Evolutionary conservation across 441 rosid species (phyloP), one percentile per base, ranked within the genome.

Genomic region (Populus hybrid): DNA sequence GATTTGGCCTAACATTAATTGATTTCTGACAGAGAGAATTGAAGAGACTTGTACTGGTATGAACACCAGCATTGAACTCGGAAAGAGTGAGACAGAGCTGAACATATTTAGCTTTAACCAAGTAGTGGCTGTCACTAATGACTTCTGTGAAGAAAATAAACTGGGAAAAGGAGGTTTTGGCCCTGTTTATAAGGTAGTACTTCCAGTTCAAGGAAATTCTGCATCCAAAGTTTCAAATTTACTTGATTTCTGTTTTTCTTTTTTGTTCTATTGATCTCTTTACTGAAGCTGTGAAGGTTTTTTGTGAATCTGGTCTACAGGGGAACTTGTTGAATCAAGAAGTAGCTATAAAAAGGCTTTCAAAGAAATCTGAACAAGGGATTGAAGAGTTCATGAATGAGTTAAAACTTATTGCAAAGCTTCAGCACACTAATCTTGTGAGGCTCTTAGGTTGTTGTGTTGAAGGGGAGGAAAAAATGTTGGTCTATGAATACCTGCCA

Each of bases 381-480:
- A 7, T 28, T 65, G 28, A 23, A 21, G 75, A 73, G 66, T 73
- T 73, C 75, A 73, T 35, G 67, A 73, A 73, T 34, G 75, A 73
- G 67, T 21, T 73, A 16, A 73, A 53, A 73, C 65, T 73, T 12
- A 59, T 73, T 30, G 75, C 75, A 34, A 63, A 73, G 21, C 67
- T 73, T 38, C 75, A 73, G 63, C 75, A 73, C 67, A 73, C 34
- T 16, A 73, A 73, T 59, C 65, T 73, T 26, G 75, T 73, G 5
- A 73, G 75, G 65, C 75, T 73, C 23, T 32, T 73, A 34, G 75
- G 75, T 8, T 73, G 75, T 42, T 57, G 75, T 11, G 35, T 59
- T 34, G 67, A 73, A 53, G 67, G 42, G n/a, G 75, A 73, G 23
- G 75, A 73, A 32, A 73, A 73, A 32, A 30, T 73, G 34, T 32